A percentile compares a stretch with the other conserved stretches of the same genome.
phyloP scores from a whole-genome alignment of 2,329 filamentous ascomycete species.

The Aspergillus quadricinctus region DNA sequence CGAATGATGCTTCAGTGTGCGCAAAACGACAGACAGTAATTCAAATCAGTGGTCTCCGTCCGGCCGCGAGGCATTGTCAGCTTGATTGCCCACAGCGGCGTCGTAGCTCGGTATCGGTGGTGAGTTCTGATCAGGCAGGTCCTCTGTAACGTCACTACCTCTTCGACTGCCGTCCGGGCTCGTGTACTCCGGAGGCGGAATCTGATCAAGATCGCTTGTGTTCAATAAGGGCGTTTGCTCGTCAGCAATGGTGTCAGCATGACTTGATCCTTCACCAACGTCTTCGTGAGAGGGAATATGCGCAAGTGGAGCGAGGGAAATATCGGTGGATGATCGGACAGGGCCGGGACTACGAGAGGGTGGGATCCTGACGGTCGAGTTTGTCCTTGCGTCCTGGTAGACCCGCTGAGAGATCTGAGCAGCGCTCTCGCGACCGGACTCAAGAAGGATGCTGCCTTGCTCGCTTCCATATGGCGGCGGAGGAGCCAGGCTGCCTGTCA shows the following conservation, averaged over 20 bases:
- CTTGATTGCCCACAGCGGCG: constrained; percentile 58
- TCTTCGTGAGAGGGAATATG: constrained; percentile 64
- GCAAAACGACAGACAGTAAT: not conserved
- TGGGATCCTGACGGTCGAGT: constrained; percentile 69
- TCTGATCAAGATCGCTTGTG: constrained; percentile 25
- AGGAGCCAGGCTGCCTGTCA: constrained; percentile 89
- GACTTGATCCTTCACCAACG: constrained; percentile 67
- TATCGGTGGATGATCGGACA: constrained; percentile 86
- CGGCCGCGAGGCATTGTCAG: not conserved
- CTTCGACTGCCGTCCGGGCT: constrained; percentile 52
- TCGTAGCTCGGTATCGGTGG: constrained; percentile 81
- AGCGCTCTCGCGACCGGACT: constrained; percentile 65
- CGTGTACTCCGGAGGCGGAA: constrained; percentile 48
- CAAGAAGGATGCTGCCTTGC: constrained; percentile 91
- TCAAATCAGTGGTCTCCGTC: not conserved
- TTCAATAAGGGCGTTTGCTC: constrained; percentile 24
- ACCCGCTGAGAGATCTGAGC: constrained; percentile 36
- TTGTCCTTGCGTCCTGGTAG: constrained; percentile 60
- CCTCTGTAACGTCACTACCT: constrained; percentile 56
- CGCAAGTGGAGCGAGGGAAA: constrained; percentile 82
- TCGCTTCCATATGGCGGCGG: constrained; percentile 96
- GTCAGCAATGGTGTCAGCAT: constrained; percentile 23
- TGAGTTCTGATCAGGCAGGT: constrained; percentile 47
- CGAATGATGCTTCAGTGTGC: not conserved
- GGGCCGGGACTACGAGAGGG: constrained; percentile 83